A percentile compares a stretch with the other conserved stretches of the same genome.
phyloP scores from a whole-genome alignment of 192 early-diverging fungal species.

The Podila epicladia region DNA sequence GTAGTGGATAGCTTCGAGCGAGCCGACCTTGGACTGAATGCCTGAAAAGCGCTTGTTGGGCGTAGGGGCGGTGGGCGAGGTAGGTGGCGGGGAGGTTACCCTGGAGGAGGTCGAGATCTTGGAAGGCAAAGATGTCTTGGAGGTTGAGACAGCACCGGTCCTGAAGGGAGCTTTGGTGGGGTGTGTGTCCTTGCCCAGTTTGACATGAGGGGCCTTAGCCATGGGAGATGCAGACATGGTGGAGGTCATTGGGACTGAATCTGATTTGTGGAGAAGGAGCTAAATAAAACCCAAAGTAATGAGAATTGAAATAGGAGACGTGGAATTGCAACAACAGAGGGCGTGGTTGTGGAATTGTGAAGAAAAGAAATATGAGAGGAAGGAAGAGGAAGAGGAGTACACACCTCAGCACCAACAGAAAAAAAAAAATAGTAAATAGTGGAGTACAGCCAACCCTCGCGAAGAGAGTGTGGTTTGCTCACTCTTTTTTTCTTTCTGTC shows the following conservation, averaged over 20 bases:
- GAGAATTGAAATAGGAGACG: background rate
- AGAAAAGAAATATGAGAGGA: background rate
- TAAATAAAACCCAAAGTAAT: background rate
- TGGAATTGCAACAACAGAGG: background rate
- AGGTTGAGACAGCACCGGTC: too few species aligned
- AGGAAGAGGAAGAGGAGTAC: background rate
- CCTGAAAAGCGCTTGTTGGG: conserved; percentile 32
- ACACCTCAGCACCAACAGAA: too few species aligned
- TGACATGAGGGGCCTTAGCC: conserved; percentile 18
- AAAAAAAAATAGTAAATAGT: background rate
- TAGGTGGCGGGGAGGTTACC: background rate
- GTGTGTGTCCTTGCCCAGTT: conserved; percentile 9
- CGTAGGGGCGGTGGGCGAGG: conserved; percentile 1
- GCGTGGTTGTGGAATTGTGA: background rate
- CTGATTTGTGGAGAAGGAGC: conserved; percentile 1
- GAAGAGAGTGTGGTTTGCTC: too few species aligned
- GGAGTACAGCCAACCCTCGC: background rate
- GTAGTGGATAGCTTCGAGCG: conserved; percentile 49
- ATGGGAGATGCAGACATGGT: conserved; percentile 21
- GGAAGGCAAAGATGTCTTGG: background rate
- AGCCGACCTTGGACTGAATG: conserved; percentile 54
- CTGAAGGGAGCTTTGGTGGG: background rate
- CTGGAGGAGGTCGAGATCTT: conserved; percentile 1
- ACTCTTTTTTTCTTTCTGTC: too few species aligned
- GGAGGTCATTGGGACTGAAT: conserved; percentile 11